phyloP scores from a whole-genome alignment of 176 grass and related monocot genomes.

The Pontederia crassipes region DNA sequence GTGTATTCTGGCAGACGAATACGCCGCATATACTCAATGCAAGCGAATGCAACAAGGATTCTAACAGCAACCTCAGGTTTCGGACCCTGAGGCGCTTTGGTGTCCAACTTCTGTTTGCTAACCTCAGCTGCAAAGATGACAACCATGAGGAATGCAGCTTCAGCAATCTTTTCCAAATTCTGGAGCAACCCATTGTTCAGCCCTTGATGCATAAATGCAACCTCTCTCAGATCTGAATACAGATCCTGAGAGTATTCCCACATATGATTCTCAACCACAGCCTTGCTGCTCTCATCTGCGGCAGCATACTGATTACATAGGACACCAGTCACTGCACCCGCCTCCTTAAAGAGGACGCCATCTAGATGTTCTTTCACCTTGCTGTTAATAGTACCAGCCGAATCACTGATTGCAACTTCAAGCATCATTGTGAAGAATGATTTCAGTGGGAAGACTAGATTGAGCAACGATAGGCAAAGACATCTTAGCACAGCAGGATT shows the following conservation, averaged over 20 bases:
- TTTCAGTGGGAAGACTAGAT: conserved; percentile 53
- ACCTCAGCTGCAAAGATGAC: conserved; percentile 67
- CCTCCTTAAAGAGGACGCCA: conserved; percentile 67
- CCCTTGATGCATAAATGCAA: conserved; percentile 32
- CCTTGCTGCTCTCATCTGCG: conserved; percentile 38
- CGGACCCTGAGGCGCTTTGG: conserved; percentile 30
- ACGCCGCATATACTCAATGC: conserved; percentile 77
- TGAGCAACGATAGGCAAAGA: conserved; percentile 38
- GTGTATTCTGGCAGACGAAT: conserved; percentile 82
- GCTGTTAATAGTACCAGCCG: conserved; percentile 10
- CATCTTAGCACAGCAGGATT: conserved; percentile 42
- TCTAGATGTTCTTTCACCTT: conserved; percentile 39
- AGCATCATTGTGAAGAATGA: conserved; percentile 34
- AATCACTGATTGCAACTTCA: conserved; percentile 20
- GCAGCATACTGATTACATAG: conserved; percentile 73
- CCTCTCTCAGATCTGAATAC: conserved; percentile 47
- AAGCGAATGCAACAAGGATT: conserved; percentile 74
- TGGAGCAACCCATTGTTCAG: conserved; percentile 40
- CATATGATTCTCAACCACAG: conserved; percentile 39
- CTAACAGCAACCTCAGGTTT: conserved; percentile 45
- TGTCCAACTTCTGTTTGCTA: conserved; percentile 44
- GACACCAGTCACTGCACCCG: conserved; percentile 58
- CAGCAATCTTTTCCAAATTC: conserved; percentile 53
- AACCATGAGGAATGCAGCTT: conserved; percentile 86
- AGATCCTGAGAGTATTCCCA: conserved; percentile 55